A percentile compares a stretch with the other conserved stretches of the same genome.
phyloP scores from a whole-genome alignment of 495 filamentous ascomycete genomes.

The Xanthoparmelia taractica region DNA sequence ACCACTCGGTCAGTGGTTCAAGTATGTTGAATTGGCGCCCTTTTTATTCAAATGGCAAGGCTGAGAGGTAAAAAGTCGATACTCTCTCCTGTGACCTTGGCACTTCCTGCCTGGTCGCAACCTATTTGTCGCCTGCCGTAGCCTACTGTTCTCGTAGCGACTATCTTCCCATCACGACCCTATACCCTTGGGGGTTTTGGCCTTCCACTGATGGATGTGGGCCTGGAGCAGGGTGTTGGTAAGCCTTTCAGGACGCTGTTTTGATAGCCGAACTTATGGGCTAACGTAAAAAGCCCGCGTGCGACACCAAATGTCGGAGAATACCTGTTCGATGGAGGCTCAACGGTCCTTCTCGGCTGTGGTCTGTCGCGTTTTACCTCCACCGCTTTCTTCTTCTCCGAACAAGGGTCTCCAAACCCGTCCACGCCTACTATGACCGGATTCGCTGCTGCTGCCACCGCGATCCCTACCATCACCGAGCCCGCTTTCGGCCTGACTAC shows the following conservation, averaged over 20 bases:
- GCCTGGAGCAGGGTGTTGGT: conserved; percentile 8
- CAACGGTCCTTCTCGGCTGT: conserved; percentile 4
- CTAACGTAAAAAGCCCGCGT: conserved; percentile 1
- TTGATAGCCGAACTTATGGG: neutral
- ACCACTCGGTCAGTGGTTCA: neutral
- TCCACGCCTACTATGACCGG: neutral
- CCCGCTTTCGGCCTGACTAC: neutral
- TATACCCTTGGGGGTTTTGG: neutral
- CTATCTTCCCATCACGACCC: neutral
- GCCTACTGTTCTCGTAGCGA: neutral
- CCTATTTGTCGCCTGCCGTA: neutral
- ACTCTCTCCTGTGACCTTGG: conserved; percentile 3
- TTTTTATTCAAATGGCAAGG: neutral
- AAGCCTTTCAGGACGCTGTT: neutral
- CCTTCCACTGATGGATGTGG: conserved; percentile 7
- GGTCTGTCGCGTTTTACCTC: neutral
- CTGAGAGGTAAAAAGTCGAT: conserved; percentile 3
- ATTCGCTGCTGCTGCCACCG: neutral
- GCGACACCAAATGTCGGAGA: neutral
- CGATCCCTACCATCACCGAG: neutral
- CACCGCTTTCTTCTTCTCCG: neutral
- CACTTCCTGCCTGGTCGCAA: conserved; percentile 4
- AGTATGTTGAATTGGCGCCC: neutral
- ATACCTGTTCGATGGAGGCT: neutral
- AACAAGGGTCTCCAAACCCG: neutral